Conservation (phyloP, 164 flowering plant species). For the Stephania japonica region DNA sequence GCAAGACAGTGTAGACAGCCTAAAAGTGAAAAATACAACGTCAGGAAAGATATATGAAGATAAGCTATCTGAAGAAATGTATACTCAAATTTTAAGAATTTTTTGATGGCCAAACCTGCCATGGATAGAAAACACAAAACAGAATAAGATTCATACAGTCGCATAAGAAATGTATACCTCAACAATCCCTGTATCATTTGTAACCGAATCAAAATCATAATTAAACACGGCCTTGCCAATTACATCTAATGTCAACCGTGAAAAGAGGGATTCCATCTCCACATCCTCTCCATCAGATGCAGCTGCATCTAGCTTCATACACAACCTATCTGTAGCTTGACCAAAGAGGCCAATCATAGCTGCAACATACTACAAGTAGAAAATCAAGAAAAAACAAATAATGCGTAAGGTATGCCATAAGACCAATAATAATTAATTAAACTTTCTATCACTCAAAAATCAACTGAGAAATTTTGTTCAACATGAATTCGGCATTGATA, state of each 20-base stretch:
- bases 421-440: background rate
- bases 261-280: slow-evolving; percentile 98
- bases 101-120: background rate
- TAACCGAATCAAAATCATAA: slow-evolving; percentile 93
- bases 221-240: slow-evolving; percentile 99
- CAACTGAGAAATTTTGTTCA: background rate
- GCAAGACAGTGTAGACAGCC: slow-evolving; percentile 91
- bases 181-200: slow-evolving; percentile 87
- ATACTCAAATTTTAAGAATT: background rate
- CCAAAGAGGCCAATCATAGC: slow-evolving; percentile 88
- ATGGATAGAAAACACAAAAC: background rate
- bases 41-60: background rate
- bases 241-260: slow-evolving; percentile 87
- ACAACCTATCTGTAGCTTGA: slow-evolving; percentile 81
- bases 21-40: slow-evolving; percentile 22
- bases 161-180: slow-evolving; percentile 47
- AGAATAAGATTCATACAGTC: background rate
- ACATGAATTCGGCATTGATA: background rate
- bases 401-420: background rate
- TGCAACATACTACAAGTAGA: slow-evolving; percentile 62
- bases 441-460: background rate
- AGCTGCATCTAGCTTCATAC: slow-evolving; percentile 77
- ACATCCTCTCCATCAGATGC: slow-evolving; percentile 87
- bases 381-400: slow-evolving; percentile 4
- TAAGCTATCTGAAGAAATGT: background rate